phyloP scores from a whole-genome alignment of 2,329 filamentous ascomycete genomes.

The Scleromitrula shiraiana region DNA sequence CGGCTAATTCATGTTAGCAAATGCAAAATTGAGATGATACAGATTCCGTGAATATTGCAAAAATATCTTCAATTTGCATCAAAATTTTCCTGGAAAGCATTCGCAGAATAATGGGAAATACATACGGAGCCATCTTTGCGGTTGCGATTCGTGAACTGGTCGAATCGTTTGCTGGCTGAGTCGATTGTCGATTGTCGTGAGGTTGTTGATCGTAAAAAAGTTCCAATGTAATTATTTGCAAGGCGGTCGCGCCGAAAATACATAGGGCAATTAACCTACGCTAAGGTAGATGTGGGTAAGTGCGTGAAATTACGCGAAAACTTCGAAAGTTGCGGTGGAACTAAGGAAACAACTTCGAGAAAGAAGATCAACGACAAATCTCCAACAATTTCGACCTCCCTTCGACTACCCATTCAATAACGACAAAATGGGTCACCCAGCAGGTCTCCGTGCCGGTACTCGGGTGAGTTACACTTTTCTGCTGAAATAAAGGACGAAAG shows the following conservation, averaged over 20 bases:
- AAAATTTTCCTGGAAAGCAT: too few species aligned
- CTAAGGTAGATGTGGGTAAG: slow-evolving; percentile 3
- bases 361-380: slow-evolving; percentile 8
- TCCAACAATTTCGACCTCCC: slow-evolving; percentile 14
- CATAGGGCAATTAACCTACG: slow-evolving; percentile 8
- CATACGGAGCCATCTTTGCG: slow-evolving; percentile 35
- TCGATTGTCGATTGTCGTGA: slow-evolving; percentile 12
- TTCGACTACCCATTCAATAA: slow-evolving; percentile 15
- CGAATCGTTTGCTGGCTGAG: slow-evolving; percentile 6
- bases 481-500: not conserved
- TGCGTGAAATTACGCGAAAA: slow-evolving; percentile 1
- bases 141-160: slow-evolving; percentile 8
- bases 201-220: slow-evolving; percentile 9
- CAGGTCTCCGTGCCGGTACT: slow-evolving; percentile 80
- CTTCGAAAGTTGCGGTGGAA: slow-evolving; percentile 3
- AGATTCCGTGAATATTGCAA: not conserved
- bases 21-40: not conserved
- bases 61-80: not conserved
- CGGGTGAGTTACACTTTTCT: slow-evolving; percentile 49
- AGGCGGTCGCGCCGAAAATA: not conserved
- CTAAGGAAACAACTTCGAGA: slow-evolving; percentile 2
- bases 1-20: slow-evolving; percentile 5
- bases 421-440: slow-evolving; percentile 54
- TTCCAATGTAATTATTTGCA: slow-evolving; percentile 1
- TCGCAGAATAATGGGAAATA: too few species aligned